Evolutionary conservation across 257 asterid genomes (phyloP), one percentile per base, ranked within the genome.

Genomic region (Fraxinus anomala): DNA sequence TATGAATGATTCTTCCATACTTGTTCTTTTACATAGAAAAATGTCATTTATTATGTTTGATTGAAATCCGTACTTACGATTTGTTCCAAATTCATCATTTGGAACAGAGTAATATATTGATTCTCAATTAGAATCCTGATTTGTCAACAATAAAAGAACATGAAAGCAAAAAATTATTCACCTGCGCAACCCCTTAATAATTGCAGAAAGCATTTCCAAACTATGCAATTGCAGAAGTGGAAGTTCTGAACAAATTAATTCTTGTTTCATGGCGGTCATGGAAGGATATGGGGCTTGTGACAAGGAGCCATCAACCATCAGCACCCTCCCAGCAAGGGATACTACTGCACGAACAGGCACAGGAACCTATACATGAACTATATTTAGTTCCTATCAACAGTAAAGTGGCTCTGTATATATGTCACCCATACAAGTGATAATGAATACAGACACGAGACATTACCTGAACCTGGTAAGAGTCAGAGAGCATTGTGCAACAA

Each of bases 381-480:
- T 73, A 77, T 49, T 79, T 72, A 68, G 37, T 33, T 75, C 16
- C 65, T 54, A 74, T 11, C 76, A 49, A n/a, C 67, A 16, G 33
- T 77, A 51, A 73, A 73, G 72, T 80, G 16, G 69, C 68, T 65
- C 67, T 73, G 59, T 47, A 33, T 28, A 26, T 63, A 17, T 71
- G 56, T 75, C 26, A 70, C 61, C 59, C 26, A 36, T 51, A 71
- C 63, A 79, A 70, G 74, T 5, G 65, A 76, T 51, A 65, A 40
- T 1, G 77, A 40, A 76, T 42, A 11, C 17, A 78, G 23, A 39
- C 77, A 61, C 61, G 34, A 81, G 74, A 87, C 31, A 51, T 40
- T 83, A 96, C 99, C 97, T 85, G 88, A 83, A 87, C 92, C 70
- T 97, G 94, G 80, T 93, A 93, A 73, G 92, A 75, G 80, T 74